Base-by-base conservation (phyloP, 1,284 basidiomycete species). In the Ceratobasidium sp. region DNA sequence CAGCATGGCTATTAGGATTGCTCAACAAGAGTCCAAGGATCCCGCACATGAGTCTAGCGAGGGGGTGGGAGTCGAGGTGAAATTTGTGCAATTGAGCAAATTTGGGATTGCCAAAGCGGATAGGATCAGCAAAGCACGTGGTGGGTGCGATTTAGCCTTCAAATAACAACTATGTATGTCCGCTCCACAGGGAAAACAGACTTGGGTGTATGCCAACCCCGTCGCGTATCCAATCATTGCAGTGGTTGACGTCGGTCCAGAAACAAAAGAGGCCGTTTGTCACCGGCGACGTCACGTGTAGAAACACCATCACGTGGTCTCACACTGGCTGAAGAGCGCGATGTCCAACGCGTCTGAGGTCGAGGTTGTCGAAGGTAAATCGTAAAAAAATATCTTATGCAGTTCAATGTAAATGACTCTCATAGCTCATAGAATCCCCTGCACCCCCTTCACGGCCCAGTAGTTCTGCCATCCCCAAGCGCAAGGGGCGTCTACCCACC, bases 11-110 rank as follows among this genome's bases (percentile, higher is more conserved):
- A 61, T 84, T 84, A 58, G 92, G 84, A 81, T 96, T 93, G 81
- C 93, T 91, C 74, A 94, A 85, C 64, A 96, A 86, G 48, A 96
- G 84, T 79, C 94, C 95, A 77, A 96, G 86, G 80, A 96, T 93
- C 77, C 94, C 94, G 82, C 94, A 97, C 94, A 96, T 72, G 56
- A 43, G 41, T 46, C 8, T 19, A 29, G 54, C 19, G 46, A 43
- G 46, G 64, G 53, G 64, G 29, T 49, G 68, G 43, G 49, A 53
- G 68, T 34, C 7, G 39, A 54, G 31, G 19, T 68, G 65, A 54
- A 68, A 68, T 68, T 68, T 68, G 65, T 56, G 53, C 9, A 68
- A 29, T 68, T 68, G 31, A 37, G 56, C 54, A 68, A 56, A 68
- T 37, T 66, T 51, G 48, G 64, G 48, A 53, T 64, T 64, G 48